A percentile compares a stretch with the other conserved stretches of the same genome.
Conservation (phyloP, 352 stramenopile genomes). For the Globisporangium sylvaticum region DNA sequence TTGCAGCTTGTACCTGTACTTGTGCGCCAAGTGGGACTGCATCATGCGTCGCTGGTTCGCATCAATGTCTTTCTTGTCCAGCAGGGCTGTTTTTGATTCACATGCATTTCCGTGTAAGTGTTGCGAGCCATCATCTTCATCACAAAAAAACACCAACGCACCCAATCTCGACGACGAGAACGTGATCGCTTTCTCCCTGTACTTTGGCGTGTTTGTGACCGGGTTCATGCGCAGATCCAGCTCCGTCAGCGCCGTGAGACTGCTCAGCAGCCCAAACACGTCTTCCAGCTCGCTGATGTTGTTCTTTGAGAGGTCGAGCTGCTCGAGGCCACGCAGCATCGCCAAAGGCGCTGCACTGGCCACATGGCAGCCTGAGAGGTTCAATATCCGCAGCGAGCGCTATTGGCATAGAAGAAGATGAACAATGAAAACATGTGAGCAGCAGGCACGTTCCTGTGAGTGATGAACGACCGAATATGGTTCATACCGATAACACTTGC, state of each 20-base stretch:
- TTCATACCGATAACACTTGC: conserved; percentile 31
- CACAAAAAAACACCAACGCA: conserved; percentile 14
- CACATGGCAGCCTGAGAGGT: conserved; percentile 59
- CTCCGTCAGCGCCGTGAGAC: conserved; percentile 40
- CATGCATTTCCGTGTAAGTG: not conserved
- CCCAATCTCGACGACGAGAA: conserved; percentile 58
- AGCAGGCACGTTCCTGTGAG: not conserved
- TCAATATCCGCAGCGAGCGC: conserved; percentile 53
- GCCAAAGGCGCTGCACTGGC: conserved; percentile 22
- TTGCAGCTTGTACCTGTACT: conserved; percentile 37
- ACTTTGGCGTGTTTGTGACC: conserved; percentile 49
- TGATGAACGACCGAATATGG: not conserved
- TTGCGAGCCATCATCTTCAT: too few species aligned
- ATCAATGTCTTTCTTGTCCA: conserved; percentile 76
- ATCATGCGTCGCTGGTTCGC: conserved; percentile 74
- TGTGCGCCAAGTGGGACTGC: conserved; percentile 75
- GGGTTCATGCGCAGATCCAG: conserved; percentile 59
- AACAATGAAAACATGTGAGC: not conserved
- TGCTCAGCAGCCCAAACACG: conserved; percentile 56
- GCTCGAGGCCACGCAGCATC: conserved; percentile 39
- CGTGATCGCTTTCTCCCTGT: conserved; percentile 69
- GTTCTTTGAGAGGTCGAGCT: conserved; percentile 68
- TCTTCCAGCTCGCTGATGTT: conserved; percentile 56
- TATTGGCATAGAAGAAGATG: conserved; percentile 10
- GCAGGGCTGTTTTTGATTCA: conserved; percentile 27